Base-by-base conservation (phyloP, 768 basidiomycete species). In the Tricholoma sp. region DNA sequence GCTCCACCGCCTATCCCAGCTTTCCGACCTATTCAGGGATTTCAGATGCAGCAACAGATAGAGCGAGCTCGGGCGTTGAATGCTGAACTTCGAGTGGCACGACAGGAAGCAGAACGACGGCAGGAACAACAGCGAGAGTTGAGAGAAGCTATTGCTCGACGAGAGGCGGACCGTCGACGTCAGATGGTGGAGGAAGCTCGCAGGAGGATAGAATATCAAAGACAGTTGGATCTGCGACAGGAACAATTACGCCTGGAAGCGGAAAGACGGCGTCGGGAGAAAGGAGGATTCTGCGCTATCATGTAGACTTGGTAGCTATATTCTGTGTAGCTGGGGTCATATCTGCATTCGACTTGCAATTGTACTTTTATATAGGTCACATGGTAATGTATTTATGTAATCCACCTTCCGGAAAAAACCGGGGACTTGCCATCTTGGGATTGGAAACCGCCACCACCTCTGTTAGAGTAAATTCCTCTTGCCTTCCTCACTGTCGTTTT, bases 221-320 rank as follows among this genome's bases (percentile, higher is more conserved):
- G 24, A 20, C 44, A 47, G 1, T 17, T 47, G 20, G 44, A 47
- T 13, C 4, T 47, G 12, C 44, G 44, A 29, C 44, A 47, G 15
- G 24, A 47, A 28, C 24, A 47, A 28, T 47, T 47, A 13, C 44
- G 28, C 9, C 24, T 68, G 66, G 33, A 57, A 54, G 50, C 59
- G 41, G 51, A 51, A 34, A 6, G 54, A 9, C 45, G 29, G 29
- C 60, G 64, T 59, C 31, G 17, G 42, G 50, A 60, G 49, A 28
- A 34, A 48, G 36, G 34, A 31, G 37, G 28, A 28, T 60, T 70
- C 59, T 57, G 72, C 72, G 68, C 53, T 33, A 71, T 63, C 32
- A 71, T 63, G 42, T 66, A 48, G n/a, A 73, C 64, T 37, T 70
- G 71, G 11, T 53, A 36, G 41, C 15, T 13, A 10, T 2, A 11